Percentiles rank a stretch among this genome's conserved stretches.
These are phyloP conservation scores for Pestalotiopsis sp. DNA, from an alignment of 2,329 filamentous ascomycete genomes.

Conservation along the genomic window DNA sequence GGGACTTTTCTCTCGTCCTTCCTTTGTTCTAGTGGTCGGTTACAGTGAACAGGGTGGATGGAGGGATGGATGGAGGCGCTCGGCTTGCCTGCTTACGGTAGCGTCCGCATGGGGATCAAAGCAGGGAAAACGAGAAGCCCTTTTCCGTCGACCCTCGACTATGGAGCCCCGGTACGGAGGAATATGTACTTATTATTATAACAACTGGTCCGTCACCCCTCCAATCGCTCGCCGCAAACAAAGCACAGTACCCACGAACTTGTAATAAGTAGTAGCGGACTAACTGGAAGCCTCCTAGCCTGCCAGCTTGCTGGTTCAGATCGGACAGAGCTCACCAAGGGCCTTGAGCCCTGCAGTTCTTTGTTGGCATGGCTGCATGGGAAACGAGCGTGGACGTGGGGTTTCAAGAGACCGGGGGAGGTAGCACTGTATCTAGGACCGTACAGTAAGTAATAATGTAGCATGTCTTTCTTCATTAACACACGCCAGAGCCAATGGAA, in stretches of 20 bases:
- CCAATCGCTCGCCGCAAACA: background rate
- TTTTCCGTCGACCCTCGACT: background rate
- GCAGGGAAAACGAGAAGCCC: background rate
- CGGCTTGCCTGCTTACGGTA: background rate
- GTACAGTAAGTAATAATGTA: conserved; percentile 1
- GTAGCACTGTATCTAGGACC: background rate
- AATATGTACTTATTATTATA: background rate
- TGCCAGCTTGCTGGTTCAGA: background rate
- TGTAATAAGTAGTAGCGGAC: background rate
- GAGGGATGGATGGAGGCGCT: background rate
- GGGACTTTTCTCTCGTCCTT: background rate
- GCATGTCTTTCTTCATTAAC: background rate
- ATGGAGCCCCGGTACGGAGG: background rate
- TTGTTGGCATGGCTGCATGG: background rate
- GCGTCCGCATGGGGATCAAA: background rate
- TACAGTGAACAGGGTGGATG: background rate
- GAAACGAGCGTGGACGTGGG: background rate
- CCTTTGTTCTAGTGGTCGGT: background rate
- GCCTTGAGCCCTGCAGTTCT: background rate
- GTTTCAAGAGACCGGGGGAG: background rate
- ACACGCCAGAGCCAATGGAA: background rate
- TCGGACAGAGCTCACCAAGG: background rate
- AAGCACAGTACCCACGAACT: too few relatives aligned
- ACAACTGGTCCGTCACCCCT: background rate
- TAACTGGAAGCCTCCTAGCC: background rate